Evolutionary conservation across 75 land plant genomes (phyloP), one percentile per base, ranked within the genome.

Genomic region (Pseudotsuga menziesii): DNA sequence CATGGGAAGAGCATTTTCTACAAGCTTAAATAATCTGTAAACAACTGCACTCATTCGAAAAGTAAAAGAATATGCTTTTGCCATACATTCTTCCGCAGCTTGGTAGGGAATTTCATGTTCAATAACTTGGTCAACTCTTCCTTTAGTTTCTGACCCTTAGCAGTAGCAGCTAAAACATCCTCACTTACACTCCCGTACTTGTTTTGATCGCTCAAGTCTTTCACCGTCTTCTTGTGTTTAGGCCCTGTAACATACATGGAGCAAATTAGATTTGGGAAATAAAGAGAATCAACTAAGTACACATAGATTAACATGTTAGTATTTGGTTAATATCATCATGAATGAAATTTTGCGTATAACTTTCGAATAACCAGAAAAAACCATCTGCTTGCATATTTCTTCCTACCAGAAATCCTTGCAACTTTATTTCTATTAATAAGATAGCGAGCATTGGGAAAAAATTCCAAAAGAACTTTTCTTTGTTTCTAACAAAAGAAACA

Each of bases 1-100:
- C 39, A 9, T 64, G 20, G 6, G 35, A 32, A 64, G 15, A 64
- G 26, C 3, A 22, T 26, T 29, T 26, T 61, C 64, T 61, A 61
- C 64, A 61, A 61, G 26, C 32, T 61, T 26, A 61, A 25, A 29
- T 61, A 61, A 26, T 15, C 23, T 61, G 14, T 61, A 26, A 26
- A 61, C 32, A 61, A 61, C 8, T 32, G 19, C 41, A 64, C 5
- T 29, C 20, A 35, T 35, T 64, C 3, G 17, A 16, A 4, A 32
- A 35, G 39, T 64, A 20, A 26, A 64, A 64, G 69, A 39, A 29
- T 64, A 17, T 64, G 41, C 17, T 29, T 64, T 29, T 15, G 41
- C 69, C n/a, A 27, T 64, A 64, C 69, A 29, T 64, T 64, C 69
- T 64, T 64, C 15, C 32, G 69, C 7, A 64, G 69, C 6, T 64